Conservation (phyloP, 2,329 filamentous ascomycete genomes). For the Pyricularia sp. region DNA sequence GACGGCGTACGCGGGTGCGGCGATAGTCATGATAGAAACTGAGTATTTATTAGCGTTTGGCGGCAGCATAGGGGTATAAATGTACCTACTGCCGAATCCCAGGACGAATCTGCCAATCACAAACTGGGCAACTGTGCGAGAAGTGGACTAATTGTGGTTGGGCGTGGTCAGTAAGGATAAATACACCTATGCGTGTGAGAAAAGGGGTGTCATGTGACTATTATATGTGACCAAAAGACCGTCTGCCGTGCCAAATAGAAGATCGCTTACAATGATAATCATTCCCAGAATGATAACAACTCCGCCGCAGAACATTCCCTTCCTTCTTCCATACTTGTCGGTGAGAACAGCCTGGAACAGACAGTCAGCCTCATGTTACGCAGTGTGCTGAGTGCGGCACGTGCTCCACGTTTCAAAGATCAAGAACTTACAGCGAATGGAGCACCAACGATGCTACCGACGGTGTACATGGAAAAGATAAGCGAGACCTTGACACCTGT, state of each 20-base stretch:
- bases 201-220: constrained; percentile 8
- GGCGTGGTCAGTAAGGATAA: no score
- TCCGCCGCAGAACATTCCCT: constrained; percentile 31
- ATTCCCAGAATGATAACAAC: constrained; percentile 30
- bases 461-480: constrained; percentile 33
- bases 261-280: constrained; percentile 19
- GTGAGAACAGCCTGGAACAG: constrained; percentile 22
- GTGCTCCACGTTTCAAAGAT: not conserved
- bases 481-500: constrained; percentile 26
- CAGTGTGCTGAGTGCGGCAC: not conserved
- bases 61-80: not conserved
- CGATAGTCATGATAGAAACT: constrained; percentile 32
- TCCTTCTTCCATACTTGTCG: constrained; percentile 29
- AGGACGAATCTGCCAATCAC: constrained; percentile 33
- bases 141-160: constrained; percentile 15
- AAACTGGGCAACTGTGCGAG: constrained; percentile 23
- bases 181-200: no score
- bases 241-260: not conserved
- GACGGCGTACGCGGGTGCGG: constrained; percentile 33
- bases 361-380: not conserved
- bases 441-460: constrained; percentile 88
- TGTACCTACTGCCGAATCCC: constrained; percentile 21
- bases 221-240: not conserved
- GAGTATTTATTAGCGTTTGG: constrained; percentile 9
- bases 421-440: constrained; percentile 46